phyloP scores from a whole-genome alignment of 2,329 filamentous ascomycete genomes.

The Sporothrix dimorphospora region DNA sequence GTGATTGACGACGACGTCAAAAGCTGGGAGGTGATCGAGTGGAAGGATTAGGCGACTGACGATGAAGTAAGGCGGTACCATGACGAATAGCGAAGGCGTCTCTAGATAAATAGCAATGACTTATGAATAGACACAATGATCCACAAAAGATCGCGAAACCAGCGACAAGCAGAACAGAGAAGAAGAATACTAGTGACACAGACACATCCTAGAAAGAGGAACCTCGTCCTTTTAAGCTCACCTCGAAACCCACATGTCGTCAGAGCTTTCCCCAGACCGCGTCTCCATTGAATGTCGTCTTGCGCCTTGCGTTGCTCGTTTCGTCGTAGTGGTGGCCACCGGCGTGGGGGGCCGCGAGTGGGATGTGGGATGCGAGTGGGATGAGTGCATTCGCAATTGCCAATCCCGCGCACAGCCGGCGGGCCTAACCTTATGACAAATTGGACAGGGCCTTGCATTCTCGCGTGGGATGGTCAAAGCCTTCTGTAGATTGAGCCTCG shows the following conservation, averaged over 20 bases:
- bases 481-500: neutral
- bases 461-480: neutral
- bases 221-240: slow-evolving; percentile 19
- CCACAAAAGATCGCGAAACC: neutral
- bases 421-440: neutral
- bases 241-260: slow-evolving; percentile 15
- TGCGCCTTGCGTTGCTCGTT: slow-evolving; percentile 7
- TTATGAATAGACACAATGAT: slow-evolving; percentile 11
- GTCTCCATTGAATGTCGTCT: neutral
- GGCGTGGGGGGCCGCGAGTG: slow-evolving; percentile 26
- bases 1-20: slow-evolving; percentile 66
- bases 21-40: slow-evolving; percentile 61
- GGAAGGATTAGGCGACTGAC: neutral
- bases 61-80: neutral
- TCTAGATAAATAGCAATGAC: neutral
- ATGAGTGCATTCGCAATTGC: slow-evolving; percentile 22
- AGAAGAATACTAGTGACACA: neutral
- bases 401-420: too few species aligned
- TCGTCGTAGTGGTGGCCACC: slow-evolving; percentile 25
- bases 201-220: neutral
- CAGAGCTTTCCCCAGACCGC: neutral
- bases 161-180: neutral
- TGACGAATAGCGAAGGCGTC: neutral
- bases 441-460: neutral
- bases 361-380: slow-evolving; percentile 25